These are phyloP conservation scores for Lizonia empirigonia DNA, from an alignment of 2,329 filamentous ascomycete species.

Conservation along the genomic window DNA sequence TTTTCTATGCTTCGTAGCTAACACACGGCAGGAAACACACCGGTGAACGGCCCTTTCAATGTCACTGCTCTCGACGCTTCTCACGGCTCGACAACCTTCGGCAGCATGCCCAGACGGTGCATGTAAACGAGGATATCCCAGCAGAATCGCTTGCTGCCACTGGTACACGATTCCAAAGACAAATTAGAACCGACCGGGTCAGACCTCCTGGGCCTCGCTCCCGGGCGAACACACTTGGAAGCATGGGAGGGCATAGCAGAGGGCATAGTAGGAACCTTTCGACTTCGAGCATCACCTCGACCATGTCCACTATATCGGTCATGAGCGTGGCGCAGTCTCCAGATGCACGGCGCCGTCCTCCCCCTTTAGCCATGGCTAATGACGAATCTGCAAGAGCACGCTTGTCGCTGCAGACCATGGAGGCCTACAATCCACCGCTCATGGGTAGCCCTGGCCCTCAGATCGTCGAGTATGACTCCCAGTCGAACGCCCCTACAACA, in stretches of 20 bases:
- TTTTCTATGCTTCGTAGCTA: slow-evolving; percentile 25
- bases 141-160: slow-evolving; percentile 91
- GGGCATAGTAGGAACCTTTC: slow-evolving; percentile 87
- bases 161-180: slow-evolving; percentile 87
- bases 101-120: slow-evolving; percentile 96
- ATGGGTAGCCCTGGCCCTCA: slow-evolving; percentile 66
- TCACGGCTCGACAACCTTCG: slow-evolving; percentile 93
- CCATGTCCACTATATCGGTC: slow-evolving; percentile 72
- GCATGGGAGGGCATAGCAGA: slow-evolving; percentile 70
- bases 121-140: slow-evolving; percentile 96
- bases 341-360: slow-evolving; percentile 71
- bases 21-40: slow-evolving; percentile 79
- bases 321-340: slow-evolving; percentile 59
- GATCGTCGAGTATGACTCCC: slow-evolving; percentile 67
- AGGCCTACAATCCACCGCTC: slow-evolving; percentile 66
- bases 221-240: slow-evolving; percentile 77
- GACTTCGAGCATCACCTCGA: slow-evolving; percentile 82
- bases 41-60: slow-evolving; percentile 94
- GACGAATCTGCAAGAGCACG: slow-evolving; percentile 67
- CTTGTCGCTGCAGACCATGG: slow-evolving; percentile 61
- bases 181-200: slow-evolving; percentile 86
- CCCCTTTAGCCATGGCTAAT: slow-evolving; percentile 80
- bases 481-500: slow-evolving; percentile 77
- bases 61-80: slow-evolving; percentile 91
- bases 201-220: slow-evolving; percentile 74